Evolutionary conservation across 2,329 filamentous ascomycete genomes (phyloP), one percentile per base, ranked within the genome.

Genomic region (Neonectria coccinea): DNA sequence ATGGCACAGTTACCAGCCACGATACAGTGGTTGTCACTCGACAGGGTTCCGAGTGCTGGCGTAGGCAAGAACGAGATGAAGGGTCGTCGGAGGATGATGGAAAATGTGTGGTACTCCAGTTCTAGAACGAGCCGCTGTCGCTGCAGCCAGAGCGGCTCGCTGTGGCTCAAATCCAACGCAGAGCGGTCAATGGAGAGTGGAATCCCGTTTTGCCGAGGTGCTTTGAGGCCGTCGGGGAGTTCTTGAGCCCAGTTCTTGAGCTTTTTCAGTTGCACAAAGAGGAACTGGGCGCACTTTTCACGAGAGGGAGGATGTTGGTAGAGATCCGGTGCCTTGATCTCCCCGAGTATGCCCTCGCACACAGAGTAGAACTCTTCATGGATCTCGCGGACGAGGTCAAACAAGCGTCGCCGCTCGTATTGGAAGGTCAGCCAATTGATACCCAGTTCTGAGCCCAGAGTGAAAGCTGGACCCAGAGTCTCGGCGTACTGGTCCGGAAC

Each of bases 101-200:
- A 72, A 2, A 82, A 67, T 29, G 78, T 77, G 61, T 83, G 81
- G 54, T 83, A 84, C 22, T 79, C 70, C 0, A 83, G 67, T 62
- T 84, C 82, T 1, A 84, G 74, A 5, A 80, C 69, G 0, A 84
- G 67, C 2, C 81, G 80, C 33, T 77, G 75, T 11, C 74, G 77
- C 63, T 83, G 81, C 3, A 83, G 70, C 81, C 82, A 83, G 2
- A 76, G 62, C 3, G 82, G 81, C 4, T 79, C 76, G 1, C 76
- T 75, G 39, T 78, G 79, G 33, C 66, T 68, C 16, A 77, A 67
- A 22, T 76, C 63, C 8, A 77, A 61, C 1, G 63, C 55, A 1
- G 79, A 77, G 7, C 71, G 67, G 48, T 83, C 79, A 1, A 77
- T 79, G 1, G 81, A 82, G 56, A 82, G 76, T 0, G 79, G 73